Evolutionary conservation across 2,329 filamentous ascomycete species (phyloP), one percentile per base, ranked within the genome.

Genomic region (Iodosphaeria phyllophila): DNA sequence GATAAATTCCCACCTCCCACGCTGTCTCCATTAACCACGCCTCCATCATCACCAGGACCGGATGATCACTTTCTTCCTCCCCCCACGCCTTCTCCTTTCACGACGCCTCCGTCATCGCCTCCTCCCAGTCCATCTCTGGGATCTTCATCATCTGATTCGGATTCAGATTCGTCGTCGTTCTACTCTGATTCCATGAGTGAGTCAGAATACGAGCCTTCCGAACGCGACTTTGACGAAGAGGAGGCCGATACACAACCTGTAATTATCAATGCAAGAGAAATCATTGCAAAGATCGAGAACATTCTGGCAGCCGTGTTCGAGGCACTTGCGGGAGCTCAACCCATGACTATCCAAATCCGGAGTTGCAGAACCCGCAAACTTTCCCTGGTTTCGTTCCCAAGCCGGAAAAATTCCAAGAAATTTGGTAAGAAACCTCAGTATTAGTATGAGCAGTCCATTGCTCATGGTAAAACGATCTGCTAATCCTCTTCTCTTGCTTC

Each of bases 231-330:
- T n/a, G n/a, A n/a, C n/a, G n/a, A n/a, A n/a, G n/a, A n/a, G n/a
- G n/a, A n/a, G n/a, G n/a, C n/a, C n/a, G n/a, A n/a, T n/a, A n/a
- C n/a, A n/a, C n/a, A n/a, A n/a, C n/a, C n/a, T n/a, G n/a, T n/a
- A n/a, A n/a, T n/a, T n/a, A n/a, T n/a, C n/a, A n/a, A n/a, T n/a
- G n/a, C n/a, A n/a, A n/a, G n/a, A n/a, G n/a, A n/a, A n/a, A 52
- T 61, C 9, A 55, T 69, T 14, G 41, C 50, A 21, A 60, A 54
- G 27, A 65, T 74, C 20, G 66, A 73, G 37, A 44, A 48, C 5
- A 57, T 72, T 13, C 51, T 73, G 10, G 56, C 62, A 28, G 38
- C 38, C 1, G 56, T 72, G 24, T 34, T 58, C 6, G 57, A 66
- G 25, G 55, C 50, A 8, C 44, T 72, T 5, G 28, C 47, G n/a